phyloP scores from a whole-genome alignment of 139 green algal genomes.

The Coelastrella sp. region DNA sequence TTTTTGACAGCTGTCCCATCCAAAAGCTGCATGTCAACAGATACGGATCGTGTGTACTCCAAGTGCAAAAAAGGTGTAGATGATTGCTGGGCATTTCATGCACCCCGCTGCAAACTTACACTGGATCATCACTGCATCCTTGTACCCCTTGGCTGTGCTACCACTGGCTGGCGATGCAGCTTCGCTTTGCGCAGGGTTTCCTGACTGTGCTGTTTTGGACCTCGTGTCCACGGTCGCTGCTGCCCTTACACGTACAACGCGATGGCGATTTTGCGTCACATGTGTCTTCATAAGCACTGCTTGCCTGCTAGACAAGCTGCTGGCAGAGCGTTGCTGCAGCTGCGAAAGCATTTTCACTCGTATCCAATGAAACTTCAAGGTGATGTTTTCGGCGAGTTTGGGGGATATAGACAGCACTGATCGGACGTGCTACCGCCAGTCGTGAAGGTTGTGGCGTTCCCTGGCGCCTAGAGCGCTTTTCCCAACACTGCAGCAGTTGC shows the following conservation, averaged over 20 bases:
- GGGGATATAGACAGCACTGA: too few relatives aligned
- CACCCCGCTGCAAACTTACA: not conserved
- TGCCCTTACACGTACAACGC: constrained; percentile 1
- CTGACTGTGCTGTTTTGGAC: not conserved
- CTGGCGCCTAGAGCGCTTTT: too few relatives aligned
- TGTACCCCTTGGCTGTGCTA: constrained; percentile 36
- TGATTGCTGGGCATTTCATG: too few relatives aligned
- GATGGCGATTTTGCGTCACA: not conserved
- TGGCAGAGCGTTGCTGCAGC: not conserved
- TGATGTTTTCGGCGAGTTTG: too few relatives aligned
- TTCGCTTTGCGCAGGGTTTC: not conserved
- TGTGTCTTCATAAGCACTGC: not conserved
- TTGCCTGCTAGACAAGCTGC: not conserved
- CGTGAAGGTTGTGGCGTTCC: too few relatives aligned
- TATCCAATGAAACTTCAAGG: too few relatives aligned
- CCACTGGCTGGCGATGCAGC: not conserved
- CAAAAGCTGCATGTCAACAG: constrained; percentile 68
- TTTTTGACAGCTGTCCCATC: constrained; percentile 75
- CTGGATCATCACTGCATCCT: constrained; percentile 47
- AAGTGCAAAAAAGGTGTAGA: too few relatives aligned
- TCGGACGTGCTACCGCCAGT: too few relatives aligned
- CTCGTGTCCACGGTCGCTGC: not conserved
- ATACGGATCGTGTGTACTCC: too few relatives aligned
- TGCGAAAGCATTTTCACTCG: too few relatives aligned
- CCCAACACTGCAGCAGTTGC: too few relatives aligned